A percentile compares a stretch with the other conserved stretches of the same genome.
Conservation (phyloP, 2,329 filamentous ascomycete genomes). For the Penicillium occitanis region DNA sequence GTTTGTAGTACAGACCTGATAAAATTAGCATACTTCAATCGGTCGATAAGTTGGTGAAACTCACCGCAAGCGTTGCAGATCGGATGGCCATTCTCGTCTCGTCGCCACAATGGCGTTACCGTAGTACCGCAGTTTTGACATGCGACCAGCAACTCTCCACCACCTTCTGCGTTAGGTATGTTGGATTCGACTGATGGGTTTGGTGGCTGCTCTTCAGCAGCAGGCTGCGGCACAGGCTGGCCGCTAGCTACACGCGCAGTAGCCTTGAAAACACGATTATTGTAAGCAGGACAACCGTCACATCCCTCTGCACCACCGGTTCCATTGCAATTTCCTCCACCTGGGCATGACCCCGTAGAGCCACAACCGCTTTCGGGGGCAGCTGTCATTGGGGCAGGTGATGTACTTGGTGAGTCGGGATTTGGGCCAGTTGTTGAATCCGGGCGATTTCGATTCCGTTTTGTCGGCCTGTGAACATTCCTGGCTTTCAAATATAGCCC, state of each 20-base stretch:
- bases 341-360: constrained; percentile 83
- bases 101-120: constrained; percentile 91
- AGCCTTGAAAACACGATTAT: constrained; percentile 92
- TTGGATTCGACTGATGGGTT: constrained; percentile 10
- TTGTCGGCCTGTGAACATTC: constrained; percentile 86
- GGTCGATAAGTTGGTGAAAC: constrained; percentile 35
- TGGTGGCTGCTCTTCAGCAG: constrained; percentile 1
- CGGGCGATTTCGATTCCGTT: constrained; percentile 69
- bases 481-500: constrained; percentile 92
- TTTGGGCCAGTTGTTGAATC: constrained; percentile 40
- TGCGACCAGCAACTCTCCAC: constrained; percentile 67
- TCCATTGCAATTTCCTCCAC: constrained; percentile 91
- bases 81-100: constrained; percentile 90
- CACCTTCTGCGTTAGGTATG: constrained; percentile 29
- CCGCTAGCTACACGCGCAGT: constrained; percentile 49
- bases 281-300: constrained; percentile 93
- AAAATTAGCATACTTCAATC: constrained; percentile 4
- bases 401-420: constrained; percentile 24
- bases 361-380: constrained; percentile 30
- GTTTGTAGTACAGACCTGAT: constrained; percentile 87
- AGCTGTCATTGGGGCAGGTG: constrained; percentile 35
- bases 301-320: constrained; percentile 94
- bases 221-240: constrained; percentile 25
- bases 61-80: constrained; percentile 98
- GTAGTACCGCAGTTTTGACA: constrained; percentile 98